Percentiles rank a stretch among this genome's conserved stretches.
phyloP scores from a whole-genome alignment of 2,329 filamentous ascomycete species.

The Ceratocystis harringtonii region DNA sequence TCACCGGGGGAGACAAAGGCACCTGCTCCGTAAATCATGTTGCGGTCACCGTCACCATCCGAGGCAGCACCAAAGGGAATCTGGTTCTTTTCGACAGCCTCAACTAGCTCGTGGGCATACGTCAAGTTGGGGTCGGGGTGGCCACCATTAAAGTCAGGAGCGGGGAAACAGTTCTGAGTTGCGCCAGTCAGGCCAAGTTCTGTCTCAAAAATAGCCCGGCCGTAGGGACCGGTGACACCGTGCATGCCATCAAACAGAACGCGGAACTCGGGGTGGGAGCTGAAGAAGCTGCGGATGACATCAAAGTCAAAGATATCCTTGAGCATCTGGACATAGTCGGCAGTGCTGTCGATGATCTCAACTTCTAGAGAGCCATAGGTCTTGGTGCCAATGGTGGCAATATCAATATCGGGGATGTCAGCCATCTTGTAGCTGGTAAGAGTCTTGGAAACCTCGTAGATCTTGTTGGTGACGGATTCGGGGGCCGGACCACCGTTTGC shows the following conservation, averaged over 20 bases:
- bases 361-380: constrained; percentile 80
- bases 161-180: constrained; percentile 84
- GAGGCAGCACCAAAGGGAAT: constrained; percentile 95
- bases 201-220: constrained; percentile 83
- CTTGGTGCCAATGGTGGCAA: constrained; percentile 65
- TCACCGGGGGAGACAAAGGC: constrained; percentile 94
- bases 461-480: constrained; percentile 95
- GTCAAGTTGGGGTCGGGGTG: constrained; percentile 97
- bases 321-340: constrained; percentile 86
- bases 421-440: constrained; percentile 86
- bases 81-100: constrained; percentile 76
- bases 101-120: constrained; percentile 87
- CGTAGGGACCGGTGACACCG: constrained; percentile 92
- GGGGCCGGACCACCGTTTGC: constrained; percentile 90
- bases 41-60: constrained; percentile 93
- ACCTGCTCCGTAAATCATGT: constrained; percentile 99
- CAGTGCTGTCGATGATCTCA: constrained; percentile 83
- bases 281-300: constrained; percentile 87
- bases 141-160: constrained; percentile 89
- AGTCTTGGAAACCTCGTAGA: constrained; percentile 80
- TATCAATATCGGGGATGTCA: constrained; percentile 74
- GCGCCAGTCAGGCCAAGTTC: constrained; percentile 68
- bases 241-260: constrained; percentile 88
- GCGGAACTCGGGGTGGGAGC: constrained; percentile 79
- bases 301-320: constrained; percentile 98